phyloP scores from a whole-genome alignment of 208 protist species.

The Trichomonas vaginalis region DNA sequence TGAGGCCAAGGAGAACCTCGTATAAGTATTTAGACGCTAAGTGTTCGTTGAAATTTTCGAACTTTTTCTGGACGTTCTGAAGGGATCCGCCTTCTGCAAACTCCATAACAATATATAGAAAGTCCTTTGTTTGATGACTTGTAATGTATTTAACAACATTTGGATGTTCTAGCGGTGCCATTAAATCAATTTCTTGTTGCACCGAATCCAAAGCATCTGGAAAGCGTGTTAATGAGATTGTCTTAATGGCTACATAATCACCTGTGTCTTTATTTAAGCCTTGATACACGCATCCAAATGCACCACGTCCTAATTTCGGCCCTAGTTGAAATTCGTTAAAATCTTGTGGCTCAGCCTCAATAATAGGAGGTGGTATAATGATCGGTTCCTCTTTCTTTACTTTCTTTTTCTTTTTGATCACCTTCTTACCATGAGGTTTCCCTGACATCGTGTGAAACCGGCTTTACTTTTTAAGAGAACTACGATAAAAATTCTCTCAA shows the following conservation, averaged over 20 bases:
- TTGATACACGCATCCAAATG: slow-evolving; percentile 47
- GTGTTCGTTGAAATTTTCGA: slow-evolving; percentile 54
- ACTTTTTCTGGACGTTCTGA: slow-evolving; percentile 53
- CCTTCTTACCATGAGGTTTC: neutral
- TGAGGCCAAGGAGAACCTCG: slow-evolving; percentile 58
- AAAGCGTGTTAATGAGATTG: slow-evolving; percentile 25
- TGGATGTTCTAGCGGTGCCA: slow-evolving; percentile 50
- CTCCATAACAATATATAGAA: slow-evolving; percentile 62
- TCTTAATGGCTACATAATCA: slow-evolving; percentile 51
- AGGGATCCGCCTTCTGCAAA: slow-evolving; percentile 61
- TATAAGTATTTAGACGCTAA: slow-evolving; percentile 55
- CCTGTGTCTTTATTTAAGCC: slow-evolving; percentile 45
- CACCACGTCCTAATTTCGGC: slow-evolving; percentile 37
- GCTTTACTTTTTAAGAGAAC: neutral
- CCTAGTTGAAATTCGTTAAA: slow-evolving; percentile 27
- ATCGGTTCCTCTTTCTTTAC: neutral
- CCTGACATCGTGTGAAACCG: neutral
- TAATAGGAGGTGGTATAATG: neutral
- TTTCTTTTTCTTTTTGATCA: neutral
- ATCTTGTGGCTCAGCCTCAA: neutral
- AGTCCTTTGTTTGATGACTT: slow-evolving; percentile 43
- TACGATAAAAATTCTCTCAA: no score
- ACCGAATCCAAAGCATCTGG: slow-evolving; percentile 20
- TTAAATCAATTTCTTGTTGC: slow-evolving; percentile 47
- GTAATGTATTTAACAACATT: slow-evolving; percentile 61